A percentile compares a stretch with the other conserved stretches of the same genome.
Conservation (phyloP, 805 yeast genomes). For the Metschnikowia peoriensis region DNA sequence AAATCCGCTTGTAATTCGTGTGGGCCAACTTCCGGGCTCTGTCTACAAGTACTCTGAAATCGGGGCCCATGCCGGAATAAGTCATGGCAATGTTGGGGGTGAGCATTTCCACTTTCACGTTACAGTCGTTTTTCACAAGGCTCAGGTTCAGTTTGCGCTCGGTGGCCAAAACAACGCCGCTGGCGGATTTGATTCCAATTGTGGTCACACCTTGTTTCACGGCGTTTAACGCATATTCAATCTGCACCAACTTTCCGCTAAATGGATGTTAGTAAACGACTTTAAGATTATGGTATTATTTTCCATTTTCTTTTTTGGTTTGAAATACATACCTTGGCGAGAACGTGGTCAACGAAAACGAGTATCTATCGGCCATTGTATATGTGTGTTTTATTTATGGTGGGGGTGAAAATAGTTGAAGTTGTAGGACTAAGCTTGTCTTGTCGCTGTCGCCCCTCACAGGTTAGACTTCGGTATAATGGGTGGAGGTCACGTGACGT, state of each 20-base stretch:
- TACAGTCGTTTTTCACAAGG: slow-evolving; percentile 69
- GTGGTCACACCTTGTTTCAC: slow-evolving; percentile 98
- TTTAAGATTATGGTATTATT: no score
- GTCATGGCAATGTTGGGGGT: slow-evolving; percentile 97
- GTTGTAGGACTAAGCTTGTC: not conserved
- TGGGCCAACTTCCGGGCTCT: slow-evolving; percentile 92
- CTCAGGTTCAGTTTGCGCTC: slow-evolving; percentile 86
- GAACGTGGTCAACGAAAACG: slow-evolving; percentile 94
- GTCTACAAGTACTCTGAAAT: slow-evolving; percentile 90
- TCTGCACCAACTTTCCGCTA: slow-evolving; percentile 96
- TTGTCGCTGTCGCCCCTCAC: not conserved
- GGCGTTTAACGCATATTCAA: slow-evolving; percentile 95
- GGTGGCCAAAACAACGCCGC: slow-evolving; percentile 95
- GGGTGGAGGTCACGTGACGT: not conserved
- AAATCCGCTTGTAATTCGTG: slow-evolving; percentile 85
- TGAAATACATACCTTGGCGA: slow-evolving; percentile 76
- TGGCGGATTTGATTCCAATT: slow-evolving; percentile 87
- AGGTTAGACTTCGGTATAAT: not conserved
- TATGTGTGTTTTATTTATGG: not conserved
- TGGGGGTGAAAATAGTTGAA: not conserved
- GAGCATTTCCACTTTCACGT: slow-evolving; percentile 74
- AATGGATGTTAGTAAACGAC: slow-evolving; percentile 21
- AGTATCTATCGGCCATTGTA: slow-evolving; percentile 94
- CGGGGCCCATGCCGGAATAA: slow-evolving; percentile 99
- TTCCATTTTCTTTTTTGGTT: no score